Percentiles rank a stretch among this genome's conserved stretches.
Conservation (phyloP, 306 rosid species). For the Citrullus amarus region DNA sequence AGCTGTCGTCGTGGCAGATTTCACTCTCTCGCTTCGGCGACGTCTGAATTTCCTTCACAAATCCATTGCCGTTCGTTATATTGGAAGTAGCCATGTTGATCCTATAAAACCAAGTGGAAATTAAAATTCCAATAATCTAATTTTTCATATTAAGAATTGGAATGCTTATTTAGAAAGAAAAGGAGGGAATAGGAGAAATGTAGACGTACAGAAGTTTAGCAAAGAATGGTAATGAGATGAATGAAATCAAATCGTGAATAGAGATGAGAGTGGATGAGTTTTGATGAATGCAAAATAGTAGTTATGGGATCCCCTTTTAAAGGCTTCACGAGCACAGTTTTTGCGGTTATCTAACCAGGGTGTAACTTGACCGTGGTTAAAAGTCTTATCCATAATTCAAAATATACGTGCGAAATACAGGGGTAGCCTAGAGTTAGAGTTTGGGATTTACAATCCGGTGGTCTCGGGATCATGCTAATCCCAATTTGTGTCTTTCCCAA, state of each 20-base stretch:
- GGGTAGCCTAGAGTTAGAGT: not conserved
- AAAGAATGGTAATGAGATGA: not conserved
- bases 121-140: not conserved
- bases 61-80: not conserved
- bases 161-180: too few species aligned
- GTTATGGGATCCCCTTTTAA: not conserved
- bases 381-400: not conserved
- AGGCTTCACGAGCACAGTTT: not conserved
- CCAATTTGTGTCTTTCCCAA: not conserved
- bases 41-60: not conserved
- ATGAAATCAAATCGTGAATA: not conserved
- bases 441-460: not conserved
- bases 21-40: constrained; percentile 6
- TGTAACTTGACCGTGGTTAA: not conserved
- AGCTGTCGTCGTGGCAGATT: constrained; percentile 69
- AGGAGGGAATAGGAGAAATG: not conserved
- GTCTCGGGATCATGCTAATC: not conserved
- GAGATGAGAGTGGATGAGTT: not conserved
- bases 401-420: not conserved
- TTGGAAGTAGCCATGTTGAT: not conserved
- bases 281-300: not conserved
- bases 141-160: not conserved
- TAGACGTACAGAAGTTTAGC: not conserved
- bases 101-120: not conserved
- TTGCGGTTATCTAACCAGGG: not conserved